Base-by-base conservation (phyloP, 176 grass and related monocot genomes). In the Oryza australiensis region DNA sequence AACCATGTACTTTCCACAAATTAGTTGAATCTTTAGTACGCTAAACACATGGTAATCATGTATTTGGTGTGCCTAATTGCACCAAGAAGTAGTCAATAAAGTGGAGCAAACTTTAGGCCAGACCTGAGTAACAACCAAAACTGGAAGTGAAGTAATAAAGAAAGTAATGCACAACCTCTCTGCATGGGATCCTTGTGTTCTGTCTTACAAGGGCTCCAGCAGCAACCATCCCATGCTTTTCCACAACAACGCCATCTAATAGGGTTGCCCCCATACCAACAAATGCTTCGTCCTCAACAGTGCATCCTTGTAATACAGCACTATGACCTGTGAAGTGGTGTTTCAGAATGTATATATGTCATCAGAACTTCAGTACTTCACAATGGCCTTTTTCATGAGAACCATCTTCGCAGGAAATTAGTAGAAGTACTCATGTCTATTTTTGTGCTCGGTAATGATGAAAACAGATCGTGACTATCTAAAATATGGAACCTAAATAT, bases 281-380 rank as follows among this genome's bases (percentile, higher is more conserved):
- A 86, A 98, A 98, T 77, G 95, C 83, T 85, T 98, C 95, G 87
- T 98, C 92, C 87, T 98, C 95, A 79, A 98, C 76, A 59, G 95
- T 94, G 82, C 95, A 97, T 90, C 94, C 94, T 84, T 97, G 94
- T 81, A 97, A 88, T 53, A 97, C 89, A 77, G 92, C 90, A 82
- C 90, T 93, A 76, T 98, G 95, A 85, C 95, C 95, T 98, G 75
- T n/a, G 29, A 76, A 83, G 66, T 43, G 43, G 41, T 38, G 41
- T 72, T 75, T 78, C 23, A 62, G 22, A 77, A 78, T 66, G 55
- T 60, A 64, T 22, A 22, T 66, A 55, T 81, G 57, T 73, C 72
- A 86, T 66, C 48, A 81, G 38, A 81, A 72, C 7, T 51, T 57
- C 37, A 80, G 37, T 76, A 71, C 11, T 42, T 75, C 18, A 26